These are phyloP conservation scores for Vickermania ingenoplastis DNA, from an alignment of 208 protist genomes.

Conservation along the genomic window DNA sequence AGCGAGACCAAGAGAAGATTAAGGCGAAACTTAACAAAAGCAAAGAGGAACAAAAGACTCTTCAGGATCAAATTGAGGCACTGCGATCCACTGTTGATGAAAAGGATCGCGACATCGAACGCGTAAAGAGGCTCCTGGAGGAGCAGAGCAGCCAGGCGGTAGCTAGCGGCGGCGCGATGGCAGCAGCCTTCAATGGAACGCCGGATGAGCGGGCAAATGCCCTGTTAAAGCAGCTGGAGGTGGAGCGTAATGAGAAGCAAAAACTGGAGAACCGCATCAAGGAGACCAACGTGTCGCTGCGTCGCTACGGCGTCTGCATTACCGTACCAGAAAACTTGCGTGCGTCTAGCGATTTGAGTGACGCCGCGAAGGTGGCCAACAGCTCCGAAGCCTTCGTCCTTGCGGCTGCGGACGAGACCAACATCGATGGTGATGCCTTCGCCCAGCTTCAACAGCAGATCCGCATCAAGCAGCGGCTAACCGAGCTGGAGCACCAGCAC, in stretches of 20 bases:
- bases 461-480: conserved; percentile 76
- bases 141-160: conserved; percentile 17
- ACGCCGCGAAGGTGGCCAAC: conserved; percentile 8
- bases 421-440: conserved; percentile 64
- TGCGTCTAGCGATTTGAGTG: conserved; percentile 3
- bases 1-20: conserved; percentile 86
- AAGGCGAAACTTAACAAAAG: conserved; percentile 75
- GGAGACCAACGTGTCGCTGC: conserved; percentile 74
- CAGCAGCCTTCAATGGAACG: conserved; percentile 2
- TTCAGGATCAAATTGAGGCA: conserved; percentile 69
- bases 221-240: conserved; percentile 44
- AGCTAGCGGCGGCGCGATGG: not conserved
- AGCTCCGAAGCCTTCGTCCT: conserved; percentile 55
- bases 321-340: conserved; percentile 23
- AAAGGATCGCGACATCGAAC: conserved; percentile 69
- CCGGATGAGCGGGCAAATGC: conserved; percentile 19
- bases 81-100: conserved; percentile 34
- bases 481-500: conserved; percentile 77
- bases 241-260: conserved; percentile 29
- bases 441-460: conserved; percentile 82
- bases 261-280: conserved; percentile 57
- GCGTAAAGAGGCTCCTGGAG: conserved; percentile 73
- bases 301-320: conserved; percentile 77
- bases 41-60: conserved; percentile 66
- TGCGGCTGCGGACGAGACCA: conserved; percentile 47